Evolutionary conservation across 164 flowering plant species (phyloP).

Genomic region (Aristolochia contorta): DNA sequence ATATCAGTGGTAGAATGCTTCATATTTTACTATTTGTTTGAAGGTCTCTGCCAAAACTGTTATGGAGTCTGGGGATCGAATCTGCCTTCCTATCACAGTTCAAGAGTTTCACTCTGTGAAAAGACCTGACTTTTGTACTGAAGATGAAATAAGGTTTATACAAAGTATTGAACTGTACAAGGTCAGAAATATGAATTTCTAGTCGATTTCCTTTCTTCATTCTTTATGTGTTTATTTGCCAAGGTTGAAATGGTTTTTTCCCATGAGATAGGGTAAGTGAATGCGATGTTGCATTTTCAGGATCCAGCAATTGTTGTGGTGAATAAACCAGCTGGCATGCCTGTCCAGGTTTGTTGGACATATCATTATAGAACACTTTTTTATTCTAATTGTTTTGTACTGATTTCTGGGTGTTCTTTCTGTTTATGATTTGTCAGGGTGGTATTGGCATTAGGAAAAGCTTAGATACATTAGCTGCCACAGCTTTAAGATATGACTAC

Average conservation of each 20-base stretch:
- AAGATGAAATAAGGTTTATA: conserved; percentile 52
- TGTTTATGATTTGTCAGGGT: conserved; percentile 42
- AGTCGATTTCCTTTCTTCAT: conserved; percentile 6
- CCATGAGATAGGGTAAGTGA: no score
- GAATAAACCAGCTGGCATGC: conserved; percentile 90
- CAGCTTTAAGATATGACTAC: conserved; percentile 50
- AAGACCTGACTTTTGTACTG: conserved; percentile 25
- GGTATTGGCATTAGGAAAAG: conserved; percentile 75
- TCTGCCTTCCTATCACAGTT: conserved; percentile 65
- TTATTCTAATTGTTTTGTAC: background rate
- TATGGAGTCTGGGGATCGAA: conserved; percentile 57
- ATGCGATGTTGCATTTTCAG: conserved; percentile 22
- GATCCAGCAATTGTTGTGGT: conserved; percentile 77
- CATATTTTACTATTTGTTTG: conserved; percentile 1
- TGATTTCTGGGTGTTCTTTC: background rate
- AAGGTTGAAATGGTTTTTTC: background rate
- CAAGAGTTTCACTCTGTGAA: conserved; percentile 28
- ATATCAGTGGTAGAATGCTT: background rate
- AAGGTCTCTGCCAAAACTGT: conserved; percentile 80
- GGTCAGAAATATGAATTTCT: conserved; percentile 26
- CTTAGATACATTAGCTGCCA: conserved; percentile 71
- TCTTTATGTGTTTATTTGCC: background rate
- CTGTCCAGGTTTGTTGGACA: conserved; percentile 65
- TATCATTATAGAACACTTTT: background rate
- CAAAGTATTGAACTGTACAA: conserved; percentile 66